Conservation (phyloP, 805 yeast genomes). For the Scheffersomyces lignosus region DNA sequence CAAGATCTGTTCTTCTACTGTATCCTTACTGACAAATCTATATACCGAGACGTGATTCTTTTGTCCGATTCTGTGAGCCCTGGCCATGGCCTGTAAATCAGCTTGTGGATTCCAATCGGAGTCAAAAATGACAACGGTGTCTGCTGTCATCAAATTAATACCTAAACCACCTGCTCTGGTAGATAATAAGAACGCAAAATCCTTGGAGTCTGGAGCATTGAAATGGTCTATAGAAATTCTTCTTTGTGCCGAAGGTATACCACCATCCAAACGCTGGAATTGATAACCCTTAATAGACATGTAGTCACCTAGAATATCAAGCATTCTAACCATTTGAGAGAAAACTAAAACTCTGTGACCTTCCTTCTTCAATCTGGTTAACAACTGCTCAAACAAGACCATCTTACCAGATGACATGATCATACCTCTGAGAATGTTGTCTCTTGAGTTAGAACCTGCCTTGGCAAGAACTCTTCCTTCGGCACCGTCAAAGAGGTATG, state of each 20-base stretch:
- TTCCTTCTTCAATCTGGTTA: constrained; percentile 81
- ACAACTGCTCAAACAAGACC: constrained; percentile 89
- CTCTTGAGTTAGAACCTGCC: constrained; percentile 65
- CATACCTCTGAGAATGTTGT: constrained; percentile 81
- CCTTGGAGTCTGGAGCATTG: constrained; percentile 90
- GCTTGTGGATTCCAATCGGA: constrained; percentile 99
- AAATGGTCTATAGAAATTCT: constrained; percentile 94
- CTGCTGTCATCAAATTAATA: constrained; percentile 98
- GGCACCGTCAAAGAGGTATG: constrained; percentile 90
- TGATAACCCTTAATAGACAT: constrained; percentile 80
- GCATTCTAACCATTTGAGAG: constrained; percentile 95
- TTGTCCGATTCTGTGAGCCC: constrained; percentile 99
- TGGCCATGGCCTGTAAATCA: constrained; percentile 98
- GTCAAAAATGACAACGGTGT: constrained; percentile 95
- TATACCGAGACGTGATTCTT: constrained; percentile 97
- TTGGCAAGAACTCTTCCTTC: constrained; percentile 77
- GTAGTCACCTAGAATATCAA: constrained; percentile 94
- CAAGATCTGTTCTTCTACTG: constrained; percentile 95
- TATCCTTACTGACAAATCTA: constrained; percentile 95
- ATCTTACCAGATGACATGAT: constrained; percentile 98
- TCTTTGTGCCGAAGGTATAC: constrained; percentile 91
- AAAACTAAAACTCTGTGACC: constrained; percentile 96
- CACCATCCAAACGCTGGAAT: constrained; percentile 95
- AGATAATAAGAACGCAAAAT: constrained; percentile 83
- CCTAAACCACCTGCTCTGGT: constrained; percentile 99